phyloP scores from a whole-genome alignment of 352 stramenopile genomes.

The Aphanomyces invadans region DNA sequence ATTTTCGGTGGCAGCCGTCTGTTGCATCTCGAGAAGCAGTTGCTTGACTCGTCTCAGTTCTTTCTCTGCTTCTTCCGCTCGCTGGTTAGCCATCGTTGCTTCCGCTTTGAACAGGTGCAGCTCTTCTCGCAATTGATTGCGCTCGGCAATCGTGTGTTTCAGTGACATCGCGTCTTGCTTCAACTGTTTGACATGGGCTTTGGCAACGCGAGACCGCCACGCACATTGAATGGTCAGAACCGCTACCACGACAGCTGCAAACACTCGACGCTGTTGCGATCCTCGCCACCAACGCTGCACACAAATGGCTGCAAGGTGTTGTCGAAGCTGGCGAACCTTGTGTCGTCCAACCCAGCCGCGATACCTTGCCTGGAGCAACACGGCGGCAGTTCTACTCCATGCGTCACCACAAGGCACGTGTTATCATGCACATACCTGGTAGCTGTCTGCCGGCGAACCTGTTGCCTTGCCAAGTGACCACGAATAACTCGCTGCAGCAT shows the following conservation, averaged over 20 bases:
- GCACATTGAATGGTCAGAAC: background rate
- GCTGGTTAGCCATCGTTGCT: slow-evolving; percentile 2
- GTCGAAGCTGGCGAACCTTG: background rate
- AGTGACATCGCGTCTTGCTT: slow-evolving; percentile 16
- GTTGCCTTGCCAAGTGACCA: slow-evolving; percentile 29
- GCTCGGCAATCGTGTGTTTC: slow-evolving; percentile 14
- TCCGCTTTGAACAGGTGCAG: background rate
- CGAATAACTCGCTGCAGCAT: slow-evolving; percentile 36
- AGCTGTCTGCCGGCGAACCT: slow-evolving; percentile 26
- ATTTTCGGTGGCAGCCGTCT: too few relatives aligned
- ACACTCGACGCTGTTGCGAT: background rate
- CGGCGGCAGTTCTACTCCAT: background rate
- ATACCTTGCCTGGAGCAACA: slow-evolving; percentile 3
- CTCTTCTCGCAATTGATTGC: slow-evolving; percentile 16
- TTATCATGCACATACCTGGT: slow-evolving; percentile 28
- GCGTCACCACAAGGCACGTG: background rate
- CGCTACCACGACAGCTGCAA: background rate
- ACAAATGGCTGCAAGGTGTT: background rate
- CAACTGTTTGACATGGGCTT: background rate
- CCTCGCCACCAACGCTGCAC: slow-evolving; percentile 4
- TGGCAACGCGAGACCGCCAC: slow-evolving; percentile 1
- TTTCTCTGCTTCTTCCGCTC: slow-evolving; percentile 9
- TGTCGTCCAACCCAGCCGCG: background rate
- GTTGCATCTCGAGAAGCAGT: background rate
- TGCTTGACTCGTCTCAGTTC: slow-evolving; percentile 8